phyloP scores from a whole-genome alignment of 2,329 filamentous ascomycete genomes.

The Scedosporium dehoogii region DNA sequence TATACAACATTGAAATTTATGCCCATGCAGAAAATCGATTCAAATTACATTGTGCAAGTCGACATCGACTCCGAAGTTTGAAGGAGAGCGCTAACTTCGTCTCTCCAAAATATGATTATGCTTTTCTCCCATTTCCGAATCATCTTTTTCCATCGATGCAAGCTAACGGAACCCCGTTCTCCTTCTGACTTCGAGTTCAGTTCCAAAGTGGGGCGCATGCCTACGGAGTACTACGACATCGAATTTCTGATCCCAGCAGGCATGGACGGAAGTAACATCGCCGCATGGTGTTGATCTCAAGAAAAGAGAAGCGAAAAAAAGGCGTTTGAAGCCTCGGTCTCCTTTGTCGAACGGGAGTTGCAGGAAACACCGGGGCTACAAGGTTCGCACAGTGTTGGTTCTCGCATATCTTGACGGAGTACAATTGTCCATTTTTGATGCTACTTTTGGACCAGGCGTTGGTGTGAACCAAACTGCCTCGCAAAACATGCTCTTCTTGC shows the following conservation, averaged over 20 bases:
- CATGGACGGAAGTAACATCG: background rate
- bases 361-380: background rate
- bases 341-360: background rate
- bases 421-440: background rate
- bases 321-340: background rate
- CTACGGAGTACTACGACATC: background rate
- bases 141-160: background rate
- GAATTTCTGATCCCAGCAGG: background rate
- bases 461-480: too few species aligned
- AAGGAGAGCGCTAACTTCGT: too few species aligned
- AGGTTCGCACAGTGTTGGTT: background rate
- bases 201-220: background rate
- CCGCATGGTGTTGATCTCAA: background rate
- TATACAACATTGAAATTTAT: background rate
- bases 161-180: background rate
- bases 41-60: background rate
- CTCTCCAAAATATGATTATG: too few species aligned
- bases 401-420: background rate
- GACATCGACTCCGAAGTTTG: too few species aligned
- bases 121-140: background rate
- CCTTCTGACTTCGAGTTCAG: background rate
- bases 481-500: background rate
- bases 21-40: background rate
- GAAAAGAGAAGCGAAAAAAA: background rate
- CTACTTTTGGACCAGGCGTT: too few species aligned